Base-by-base conservation (phyloP, 2,329 filamentous ascomycete species). In the Claviceps monticola region DNA sequence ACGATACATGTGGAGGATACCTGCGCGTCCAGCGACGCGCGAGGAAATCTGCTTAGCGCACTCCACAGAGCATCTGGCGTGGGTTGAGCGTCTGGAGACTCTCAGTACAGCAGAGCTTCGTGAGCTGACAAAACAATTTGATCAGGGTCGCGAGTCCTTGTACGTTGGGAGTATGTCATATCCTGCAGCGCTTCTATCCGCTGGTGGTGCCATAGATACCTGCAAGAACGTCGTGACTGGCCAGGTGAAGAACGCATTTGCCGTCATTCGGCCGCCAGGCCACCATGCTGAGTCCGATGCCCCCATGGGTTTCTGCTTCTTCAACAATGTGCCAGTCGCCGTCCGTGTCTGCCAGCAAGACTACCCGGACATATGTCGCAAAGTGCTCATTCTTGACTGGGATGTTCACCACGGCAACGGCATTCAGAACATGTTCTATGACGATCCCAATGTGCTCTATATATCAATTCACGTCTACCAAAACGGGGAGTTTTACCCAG, bases 291-390 rank as follows among this genome's bases (percentile, higher is more conserved):
- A 98, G 64, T 83, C 81, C 53, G 78, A 93, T 60, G 75, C 82
- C 38, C 80, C 91, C 1, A 93, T 95, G 77, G 93, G 93, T 0
- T 98, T 98, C 63, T 98, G 93, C 65, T 79, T 97, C 54, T 97
- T 97, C 71, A 96, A 98, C 71, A 98, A 98, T 62, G 93, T 97
- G 3, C 89, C 88, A 19, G 86, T 98, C 53, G 91, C 90, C 1
- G 84, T 89, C n/a, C 84, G 81, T 54, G 86, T 90, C 13, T 96
- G 90, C 63, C 89, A 95, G 64, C 72, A 76, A 50, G 82, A 89
- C 54, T 93, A 86, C 58, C 86, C 86, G 1, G 80, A 91, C 3
- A 71, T 71, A 8, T 96, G 91, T 62, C 82, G 88, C 52, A 97
- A 95, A 67, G 80, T 98, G 19, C 69, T 98, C 51, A 93, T 98